Evolutionary conservation across 768 basidiomycete species (phyloP).

Genomic region (Hebeloma cylindrosporum): DNA sequence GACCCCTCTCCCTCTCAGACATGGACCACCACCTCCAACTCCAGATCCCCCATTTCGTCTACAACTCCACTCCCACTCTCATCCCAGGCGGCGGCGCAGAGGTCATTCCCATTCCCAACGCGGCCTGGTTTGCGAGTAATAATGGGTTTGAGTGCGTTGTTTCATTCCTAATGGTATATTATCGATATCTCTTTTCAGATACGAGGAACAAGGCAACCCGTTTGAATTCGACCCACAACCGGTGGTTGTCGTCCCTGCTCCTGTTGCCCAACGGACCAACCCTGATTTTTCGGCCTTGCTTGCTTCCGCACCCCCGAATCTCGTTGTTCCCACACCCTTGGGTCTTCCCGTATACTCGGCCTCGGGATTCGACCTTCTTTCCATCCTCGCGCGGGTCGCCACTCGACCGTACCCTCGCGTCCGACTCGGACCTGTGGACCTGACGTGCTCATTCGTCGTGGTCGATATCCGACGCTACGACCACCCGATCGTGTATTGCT

Average conservation of each 20-base stretch:
- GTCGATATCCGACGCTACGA: constrained; percentile 83
- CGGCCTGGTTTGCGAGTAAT: constrained; percentile 52
- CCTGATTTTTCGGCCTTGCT: constrained; percentile 11
- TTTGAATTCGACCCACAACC: no score
- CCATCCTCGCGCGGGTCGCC: constrained; percentile 76
- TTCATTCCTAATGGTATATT: no score
- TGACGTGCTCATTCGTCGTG: constrained; percentile 90
- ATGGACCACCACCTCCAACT: constrained; percentile 37
- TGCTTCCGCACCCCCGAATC: background rate
- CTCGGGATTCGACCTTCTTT: constrained; percentile 88
- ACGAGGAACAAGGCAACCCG: no score
- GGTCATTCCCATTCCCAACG: constrained; percentile 51
- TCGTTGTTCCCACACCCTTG: constrained; percentile 12
- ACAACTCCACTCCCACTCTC: constrained; percentile 55
- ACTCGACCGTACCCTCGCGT: constrained; percentile 73
- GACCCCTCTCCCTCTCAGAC: constrained; percentile 8
- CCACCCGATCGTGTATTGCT: constrained; percentile 87
- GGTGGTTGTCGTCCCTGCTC: no score
- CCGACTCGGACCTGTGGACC: constrained; percentile 85
- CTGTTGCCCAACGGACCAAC: no score
- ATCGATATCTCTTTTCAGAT: no score
- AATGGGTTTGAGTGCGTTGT: constrained; percentile 35
- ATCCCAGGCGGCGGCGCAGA: constrained; percentile 76
- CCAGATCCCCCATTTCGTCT: constrained; percentile 68
- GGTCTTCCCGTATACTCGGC: constrained; percentile 76